Percentiles rank a stretch among this genome's conserved stretches.
phyloP scores from a whole-genome alignment of 352 stramenopile genomes.

The Globisporangium nunn region DNA sequence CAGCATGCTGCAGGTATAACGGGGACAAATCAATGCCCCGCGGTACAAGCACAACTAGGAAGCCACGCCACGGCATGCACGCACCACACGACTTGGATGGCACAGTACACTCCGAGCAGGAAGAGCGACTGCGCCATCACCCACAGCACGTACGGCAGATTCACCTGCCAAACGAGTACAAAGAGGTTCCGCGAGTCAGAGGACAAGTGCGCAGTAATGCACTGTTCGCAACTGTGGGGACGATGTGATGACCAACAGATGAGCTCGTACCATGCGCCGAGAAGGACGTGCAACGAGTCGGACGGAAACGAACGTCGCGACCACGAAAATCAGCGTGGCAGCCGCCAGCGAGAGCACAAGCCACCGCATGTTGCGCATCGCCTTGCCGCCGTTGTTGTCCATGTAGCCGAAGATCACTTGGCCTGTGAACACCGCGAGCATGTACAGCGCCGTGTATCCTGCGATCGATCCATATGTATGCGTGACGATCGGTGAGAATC shows the following conservation, averaged over 20 bases:
- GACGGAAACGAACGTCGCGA: constrained; percentile 51
- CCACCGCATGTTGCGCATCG: constrained; percentile 60
- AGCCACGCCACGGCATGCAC: constrained; percentile 1
- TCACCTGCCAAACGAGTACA: constrained; percentile 29
- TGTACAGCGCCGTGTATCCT: constrained; percentile 91
- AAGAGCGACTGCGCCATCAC: constrained; percentile 56
- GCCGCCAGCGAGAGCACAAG: constrained; percentile 35
- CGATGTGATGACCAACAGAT: neutral
- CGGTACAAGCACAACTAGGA: too few relatives aligned
- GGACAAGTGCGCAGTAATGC: neutral
- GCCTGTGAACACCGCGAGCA: constrained; percentile 59
- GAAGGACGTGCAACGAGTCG: constrained; percentile 53
- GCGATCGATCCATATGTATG: neutral
- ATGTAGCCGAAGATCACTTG: constrained; percentile 65
- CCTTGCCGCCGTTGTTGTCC: constrained; percentile 45
- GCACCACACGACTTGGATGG: constrained; percentile 59
- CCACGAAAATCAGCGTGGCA: constrained; percentile 31
- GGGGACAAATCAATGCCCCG: too few relatives aligned
- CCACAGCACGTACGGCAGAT: constrained; percentile 78
- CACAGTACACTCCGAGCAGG: constrained; percentile 47
- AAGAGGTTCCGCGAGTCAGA: constrained; percentile 4
- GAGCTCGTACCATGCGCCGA: constrained; percentile 50
- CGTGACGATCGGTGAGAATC: neutral
- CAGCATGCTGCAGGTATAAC: constrained; percentile 31
- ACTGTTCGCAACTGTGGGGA: neutral